Conservation (phyloP, 2,329 filamentous ascomycete genomes). For the Penicillium sp. region DNA sequence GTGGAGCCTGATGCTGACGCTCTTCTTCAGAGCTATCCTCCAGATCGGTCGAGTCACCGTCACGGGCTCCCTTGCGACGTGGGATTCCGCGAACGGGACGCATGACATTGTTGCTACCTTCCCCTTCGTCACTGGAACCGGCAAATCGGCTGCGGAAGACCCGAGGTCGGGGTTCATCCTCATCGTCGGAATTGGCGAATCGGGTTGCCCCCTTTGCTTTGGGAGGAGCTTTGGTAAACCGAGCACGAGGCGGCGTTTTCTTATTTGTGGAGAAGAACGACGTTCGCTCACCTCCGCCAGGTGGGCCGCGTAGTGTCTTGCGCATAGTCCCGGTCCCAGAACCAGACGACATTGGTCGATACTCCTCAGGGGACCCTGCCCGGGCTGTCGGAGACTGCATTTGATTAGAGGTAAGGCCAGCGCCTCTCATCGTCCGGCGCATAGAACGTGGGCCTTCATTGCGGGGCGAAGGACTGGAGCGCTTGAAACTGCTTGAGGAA, state of each 20-base stretch:
- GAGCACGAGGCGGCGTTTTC: conserved; percentile 28
- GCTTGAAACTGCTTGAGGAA: conserved; percentile 73
- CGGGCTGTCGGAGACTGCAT: conserved; percentile 41
- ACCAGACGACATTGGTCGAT: conserved; percentile 46
- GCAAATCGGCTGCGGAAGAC: conserved; percentile 61
- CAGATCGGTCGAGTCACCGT: conserved; percentile 62
- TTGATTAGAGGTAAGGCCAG: conserved; percentile 31
- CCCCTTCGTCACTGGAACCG: conserved; percentile 72
- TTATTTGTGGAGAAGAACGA: conserved; percentile 43
- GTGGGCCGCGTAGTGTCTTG: conserved; percentile 50
- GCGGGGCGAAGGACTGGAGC: conserved; percentile 51
- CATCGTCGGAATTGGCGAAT: conserved; percentile 64
- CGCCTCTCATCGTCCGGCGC: conserved; percentile 69
- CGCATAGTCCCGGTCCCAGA: conserved; percentile 43
- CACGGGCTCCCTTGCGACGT: conserved; percentile 56
- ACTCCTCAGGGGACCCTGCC: conserved; percentile 61
- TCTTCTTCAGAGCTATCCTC: conserved; percentile 60
- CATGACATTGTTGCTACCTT: conserved; percentile 37
- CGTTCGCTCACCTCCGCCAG: conserved; percentile 42
- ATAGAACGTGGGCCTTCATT: conserved; percentile 58
- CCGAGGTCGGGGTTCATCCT: conserved; percentile 43
- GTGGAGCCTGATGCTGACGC: conserved; percentile 22
- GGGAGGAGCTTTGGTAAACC: conserved; percentile 22
- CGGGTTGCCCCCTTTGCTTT: conserved; percentile 44
- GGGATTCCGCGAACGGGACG: conserved; percentile 61